Evolutionary conservation across 2,329 filamentous ascomycete species (phyloP).

Genomic region (Ophiostoma populinum): DNA sequence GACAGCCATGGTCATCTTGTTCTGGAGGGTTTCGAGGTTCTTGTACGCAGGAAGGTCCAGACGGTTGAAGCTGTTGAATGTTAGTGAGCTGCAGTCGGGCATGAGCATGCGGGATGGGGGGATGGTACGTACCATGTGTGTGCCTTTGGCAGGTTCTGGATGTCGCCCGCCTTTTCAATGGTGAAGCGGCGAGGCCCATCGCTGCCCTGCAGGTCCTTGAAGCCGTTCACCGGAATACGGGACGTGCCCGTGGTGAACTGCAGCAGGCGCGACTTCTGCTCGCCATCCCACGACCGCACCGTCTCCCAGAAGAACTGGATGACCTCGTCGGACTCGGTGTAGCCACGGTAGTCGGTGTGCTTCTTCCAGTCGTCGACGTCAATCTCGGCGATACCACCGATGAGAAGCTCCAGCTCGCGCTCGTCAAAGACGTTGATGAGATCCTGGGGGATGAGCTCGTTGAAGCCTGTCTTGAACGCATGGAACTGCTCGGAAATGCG

Average conservation of each 20-base stretch:
- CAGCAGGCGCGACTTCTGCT: constrained; percentile 89
- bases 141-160: constrained; percentile 81
- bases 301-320: constrained; percentile 99
- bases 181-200: constrained; percentile 92
- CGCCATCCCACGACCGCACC: constrained; percentile 90
- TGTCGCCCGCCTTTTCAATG: constrained; percentile 92
- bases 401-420: constrained; percentile 86
- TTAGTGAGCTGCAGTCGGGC: constrained; percentile 14
- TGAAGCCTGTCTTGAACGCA: constrained; percentile 92
- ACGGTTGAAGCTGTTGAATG: constrained; percentile 66
- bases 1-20: constrained; percentile 89
- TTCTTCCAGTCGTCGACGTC: constrained; percentile 99
- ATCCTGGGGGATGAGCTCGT: constrained; percentile 90
- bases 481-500: constrained; percentile 97
- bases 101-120: background rate
- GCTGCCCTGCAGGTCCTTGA: constrained; percentile 96
- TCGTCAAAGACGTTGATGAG: constrained; percentile 98
- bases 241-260: constrained; percentile 97
- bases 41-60: constrained; percentile 92
- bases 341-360: constrained; percentile 96
- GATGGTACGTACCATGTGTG: constrained; percentile 74
- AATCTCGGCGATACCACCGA: constrained; percentile 98
- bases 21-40: constrained; percentile 63
- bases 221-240: constrained; percentile 95
- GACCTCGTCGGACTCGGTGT: constrained; percentile 93